Conservation (phyloP, 768 basidiomycete species). For the Candolleomyces aberdarensis region DNA sequence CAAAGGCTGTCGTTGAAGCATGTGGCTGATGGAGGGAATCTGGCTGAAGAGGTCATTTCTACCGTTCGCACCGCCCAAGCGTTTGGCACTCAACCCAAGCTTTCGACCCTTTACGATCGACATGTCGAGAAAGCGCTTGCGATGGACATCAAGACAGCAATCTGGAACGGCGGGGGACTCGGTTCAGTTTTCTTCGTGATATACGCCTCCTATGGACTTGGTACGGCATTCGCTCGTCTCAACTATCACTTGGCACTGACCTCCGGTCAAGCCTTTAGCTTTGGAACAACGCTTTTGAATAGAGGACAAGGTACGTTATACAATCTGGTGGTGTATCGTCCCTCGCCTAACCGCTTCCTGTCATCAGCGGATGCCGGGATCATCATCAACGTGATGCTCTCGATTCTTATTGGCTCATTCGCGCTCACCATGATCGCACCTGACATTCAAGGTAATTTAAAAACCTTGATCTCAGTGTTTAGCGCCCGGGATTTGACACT, state of each 20-base stretch:
- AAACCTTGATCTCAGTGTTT: not conserved
- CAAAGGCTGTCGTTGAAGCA: constrained; percentile 63
- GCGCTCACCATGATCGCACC: constrained; percentile 83
- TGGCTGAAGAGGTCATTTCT: constrained; percentile 93
- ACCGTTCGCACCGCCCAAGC: constrained; percentile 88
- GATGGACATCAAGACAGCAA: constrained; percentile 56
- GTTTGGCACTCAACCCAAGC: constrained; percentile 73
- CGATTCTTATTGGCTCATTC: constrained; percentile 89
- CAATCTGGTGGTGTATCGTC: not conserved
- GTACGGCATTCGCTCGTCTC: constrained; percentile 28
- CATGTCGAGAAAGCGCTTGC: constrained; percentile 51
- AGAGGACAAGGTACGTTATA: constrained; percentile 41
- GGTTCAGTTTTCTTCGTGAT: constrained; percentile 83
- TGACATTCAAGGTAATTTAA: constrained; percentile 70
- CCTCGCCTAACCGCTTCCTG: constrained; percentile 2
- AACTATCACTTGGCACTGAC: not conserved
- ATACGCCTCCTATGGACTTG: constrained; percentile 69
- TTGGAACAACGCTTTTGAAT: constrained; percentile 84
- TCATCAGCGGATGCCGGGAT: constrained; percentile 56
- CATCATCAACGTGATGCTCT: constrained; percentile 81
- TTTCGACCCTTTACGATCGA: constrained; percentile 62
- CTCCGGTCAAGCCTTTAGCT: constrained; percentile 67
- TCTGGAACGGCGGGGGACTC: constrained; percentile 60
- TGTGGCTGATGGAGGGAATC: constrained; percentile 73
- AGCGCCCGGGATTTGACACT: no score